phyloP scores from a whole-genome alignment of 2,329 filamentous ascomycete genomes.

The Cryoendolithus antarcticus region DNA sequence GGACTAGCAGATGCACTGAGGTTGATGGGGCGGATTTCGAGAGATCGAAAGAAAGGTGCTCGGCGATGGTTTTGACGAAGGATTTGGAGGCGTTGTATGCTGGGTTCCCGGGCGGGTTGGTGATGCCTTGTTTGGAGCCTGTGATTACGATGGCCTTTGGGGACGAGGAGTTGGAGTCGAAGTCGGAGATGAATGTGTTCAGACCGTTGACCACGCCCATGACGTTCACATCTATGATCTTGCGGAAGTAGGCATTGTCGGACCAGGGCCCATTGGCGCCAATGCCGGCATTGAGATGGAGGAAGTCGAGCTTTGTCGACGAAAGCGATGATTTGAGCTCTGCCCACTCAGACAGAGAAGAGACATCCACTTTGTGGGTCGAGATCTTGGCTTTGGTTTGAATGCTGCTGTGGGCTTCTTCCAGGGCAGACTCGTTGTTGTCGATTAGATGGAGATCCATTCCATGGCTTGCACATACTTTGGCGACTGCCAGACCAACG shows the following conservation, averaged over 20 bases:
- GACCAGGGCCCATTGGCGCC: constrained; percentile 40
- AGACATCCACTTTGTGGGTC: constrained; percentile 50
- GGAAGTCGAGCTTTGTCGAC: constrained; percentile 48
- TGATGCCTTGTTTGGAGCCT: constrained; percentile 78
- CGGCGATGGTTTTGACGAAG: constrained; percentile 60
- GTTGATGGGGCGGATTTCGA: constrained; percentile 37
- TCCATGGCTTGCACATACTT: constrained; percentile 50
- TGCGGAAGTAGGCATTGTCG: constrained; percentile 49
- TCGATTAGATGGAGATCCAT: constrained; percentile 65
- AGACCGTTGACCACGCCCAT: constrained; percentile 68
- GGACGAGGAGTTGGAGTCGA: constrained; percentile 31
- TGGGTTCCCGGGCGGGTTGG: constrained; percentile 70
- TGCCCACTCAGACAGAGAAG: constrained; percentile 46
- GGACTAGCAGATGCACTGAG: constrained; percentile 62
- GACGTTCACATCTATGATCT: constrained; percentile 54
- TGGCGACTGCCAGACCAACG: constrained; percentile 63
- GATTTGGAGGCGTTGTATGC: constrained; percentile 76
- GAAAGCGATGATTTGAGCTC: constrained; percentile 38
- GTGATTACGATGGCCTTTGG: constrained; percentile 60
- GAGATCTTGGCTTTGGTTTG: constrained; percentile 28
- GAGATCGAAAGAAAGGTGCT: constrained; percentile 63
- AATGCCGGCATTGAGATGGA: constrained; percentile 64
- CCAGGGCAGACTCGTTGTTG: constrained; percentile 44
- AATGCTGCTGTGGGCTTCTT: constrained; percentile 32
- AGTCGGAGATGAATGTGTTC: constrained; percentile 51